Evolutionary conservation across 768 basidiomycete species (phyloP), one percentile per base, ranked within the genome.

Genomic region (Lentinula edodes): DNA sequence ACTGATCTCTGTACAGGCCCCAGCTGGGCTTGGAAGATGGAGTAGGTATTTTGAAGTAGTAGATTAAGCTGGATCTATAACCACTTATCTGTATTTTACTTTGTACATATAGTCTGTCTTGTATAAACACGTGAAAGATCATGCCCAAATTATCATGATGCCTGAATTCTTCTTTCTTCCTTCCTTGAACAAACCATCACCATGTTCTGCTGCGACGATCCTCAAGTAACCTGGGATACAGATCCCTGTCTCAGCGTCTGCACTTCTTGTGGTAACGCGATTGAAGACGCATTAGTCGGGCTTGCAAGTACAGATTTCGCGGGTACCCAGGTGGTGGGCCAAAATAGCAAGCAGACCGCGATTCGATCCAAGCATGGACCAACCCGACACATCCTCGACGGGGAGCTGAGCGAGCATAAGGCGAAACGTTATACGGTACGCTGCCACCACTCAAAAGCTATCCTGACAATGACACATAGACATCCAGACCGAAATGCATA

Each of bases 21-120:
- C 3, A 59, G 45, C 38, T 59, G 58, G 58, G 58, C 58, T 18
- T 59, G 58, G 58, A 59, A 59, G 48, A 51, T 59, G n/a, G 48
- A 48, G n/a, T 59, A 45, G 18, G 28, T 28, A 28, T 28, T 28
- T 28, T 4, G 28, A 28, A 28, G 28, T 28, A 1, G 23, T 23
- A 23, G 23, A 23, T 23, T 23, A n/a, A n/a, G n/a, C n/a, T 28
- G 28, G 28, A 28, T 28, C 28, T 28, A 28, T 28, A 3, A 28
- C 2, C 28, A 28, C 0, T 28, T 28, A 4, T 28, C 28, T 28
- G 28, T 28, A 28, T 28, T 28, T 28, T 28, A 28, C 28, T 28
- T 2, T 28, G 28, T 28, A 28, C 3, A 28, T 28, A 3, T 23
- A 23, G 23, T 23, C 23, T 23, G 28, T 28, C 28, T 28, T 28